phyloP scores from a whole-genome alignment of 495 filamentous ascomycete genomes.

The Neurospora africana region DNA sequence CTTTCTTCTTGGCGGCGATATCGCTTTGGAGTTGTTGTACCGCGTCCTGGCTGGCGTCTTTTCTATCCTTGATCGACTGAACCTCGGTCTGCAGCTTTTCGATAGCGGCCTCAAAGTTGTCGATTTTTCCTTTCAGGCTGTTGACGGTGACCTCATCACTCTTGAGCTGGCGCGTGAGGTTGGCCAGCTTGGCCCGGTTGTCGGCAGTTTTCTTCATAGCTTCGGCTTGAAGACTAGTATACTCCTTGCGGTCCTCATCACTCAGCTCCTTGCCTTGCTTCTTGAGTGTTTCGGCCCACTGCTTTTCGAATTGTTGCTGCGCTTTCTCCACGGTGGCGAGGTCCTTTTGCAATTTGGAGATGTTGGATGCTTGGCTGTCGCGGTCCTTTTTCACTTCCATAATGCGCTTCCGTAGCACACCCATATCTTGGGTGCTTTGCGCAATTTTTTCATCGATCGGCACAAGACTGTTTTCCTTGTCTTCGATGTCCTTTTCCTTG shows the following conservation, averaged over 20 bases:
- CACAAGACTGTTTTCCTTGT: slow-evolving; percentile 71
- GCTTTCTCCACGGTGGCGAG: slow-evolving; percentile 79
- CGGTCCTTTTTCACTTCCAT: slow-evolving; percentile 64
- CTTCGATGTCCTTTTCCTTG: slow-evolving; percentile 83
- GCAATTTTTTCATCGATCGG: slow-evolving; percentile 88
- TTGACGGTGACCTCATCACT: slow-evolving; percentile 83
- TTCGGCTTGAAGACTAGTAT: slow-evolving; percentile 74
- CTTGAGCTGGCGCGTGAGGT: slow-evolving; percentile 71
- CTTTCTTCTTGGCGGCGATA: slow-evolving; percentile 83
- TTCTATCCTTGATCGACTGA: slow-evolving; percentile 55
- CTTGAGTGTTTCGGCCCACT: slow-evolving; percentile 72
- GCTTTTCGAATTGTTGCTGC: slow-evolving; percentile 75
- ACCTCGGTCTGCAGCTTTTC: slow-evolving; percentile 66
- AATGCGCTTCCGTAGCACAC: slow-evolving; percentile 54
- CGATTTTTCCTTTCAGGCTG: slow-evolving; percentile 77
- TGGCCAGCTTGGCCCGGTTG: slow-evolving; percentile 75
- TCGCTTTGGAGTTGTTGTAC: slow-evolving; percentile 61
- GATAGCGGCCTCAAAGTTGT: slow-evolving; percentile 59
- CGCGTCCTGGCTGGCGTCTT: slow-evolving; percentile 43
- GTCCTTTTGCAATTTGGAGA: slow-evolving; percentile 67
- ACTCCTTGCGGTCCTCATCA: slow-evolving; percentile 80
- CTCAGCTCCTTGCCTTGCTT: slow-evolving; percentile 78
- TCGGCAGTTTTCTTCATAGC: slow-evolving; percentile 74
- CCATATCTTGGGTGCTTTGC: slow-evolving; percentile 62
- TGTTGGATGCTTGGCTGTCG: slow-evolving; percentile 52